Conservation (phyloP, 1,139 yeast species). For the Pichia kudriavzevii region DNA sequence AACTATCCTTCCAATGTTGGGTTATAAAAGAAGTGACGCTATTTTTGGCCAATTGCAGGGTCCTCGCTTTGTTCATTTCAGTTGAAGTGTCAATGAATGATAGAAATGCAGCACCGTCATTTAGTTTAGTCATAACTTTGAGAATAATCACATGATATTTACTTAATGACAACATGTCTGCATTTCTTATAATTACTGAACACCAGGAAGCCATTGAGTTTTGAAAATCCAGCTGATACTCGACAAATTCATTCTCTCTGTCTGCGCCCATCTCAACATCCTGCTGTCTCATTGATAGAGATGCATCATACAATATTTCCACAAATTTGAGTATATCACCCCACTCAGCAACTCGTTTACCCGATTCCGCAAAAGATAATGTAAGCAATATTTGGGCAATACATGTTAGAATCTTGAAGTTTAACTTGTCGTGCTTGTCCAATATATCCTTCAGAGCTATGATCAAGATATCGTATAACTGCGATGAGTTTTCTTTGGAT, state of each 20-base stretch:
- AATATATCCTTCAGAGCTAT: constrained; percentile 7
- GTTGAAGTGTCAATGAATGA: constrained; percentile 44
- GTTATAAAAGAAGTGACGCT: constrained; percentile 46
- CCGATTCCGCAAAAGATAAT: constrained; percentile 59
- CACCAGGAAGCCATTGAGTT: constrained; percentile 35
- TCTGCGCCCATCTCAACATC: too few relatives aligned
- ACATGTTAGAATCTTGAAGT: constrained; percentile 14
- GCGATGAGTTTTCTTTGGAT: constrained; percentile 43
- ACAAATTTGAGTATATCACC: constrained; percentile 18
- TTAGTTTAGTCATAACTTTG: constrained; percentile 21
- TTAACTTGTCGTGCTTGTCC: neutral
- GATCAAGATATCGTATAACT: constrained; percentile 26
- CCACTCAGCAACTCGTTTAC: constrained; percentile 52
- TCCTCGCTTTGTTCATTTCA: constrained; percentile 38
- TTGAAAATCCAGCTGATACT: constrained; percentile 23
- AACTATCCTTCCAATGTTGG: constrained; percentile 28
- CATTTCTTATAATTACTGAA: constrained; percentile 50
- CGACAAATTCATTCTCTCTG: constrained; percentile 4
- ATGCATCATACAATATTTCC: constrained; percentile 11
- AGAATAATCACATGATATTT: constrained; percentile 34
- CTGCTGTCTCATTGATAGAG: constrained; percentile 3
- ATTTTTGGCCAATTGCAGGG: constrained; percentile 39
- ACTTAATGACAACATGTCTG: constrained; percentile 44
- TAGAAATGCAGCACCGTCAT: constrained; percentile 35
- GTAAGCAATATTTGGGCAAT: constrained; percentile 32